Evolutionary conservation across 1,284 basidiomycete genomes (phyloP).

Genomic region (Austroboletus niveus): DNA sequence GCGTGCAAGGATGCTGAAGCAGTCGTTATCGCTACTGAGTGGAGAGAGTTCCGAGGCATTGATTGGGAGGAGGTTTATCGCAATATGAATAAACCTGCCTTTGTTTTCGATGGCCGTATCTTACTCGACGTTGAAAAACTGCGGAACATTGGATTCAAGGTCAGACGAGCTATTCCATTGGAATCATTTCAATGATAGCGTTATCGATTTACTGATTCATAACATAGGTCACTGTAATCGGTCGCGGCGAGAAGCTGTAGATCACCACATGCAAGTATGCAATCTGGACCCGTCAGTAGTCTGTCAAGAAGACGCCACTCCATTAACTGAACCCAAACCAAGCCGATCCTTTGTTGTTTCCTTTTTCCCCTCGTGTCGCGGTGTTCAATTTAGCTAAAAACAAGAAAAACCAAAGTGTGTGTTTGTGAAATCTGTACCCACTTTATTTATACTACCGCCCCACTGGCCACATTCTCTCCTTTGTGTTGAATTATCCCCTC

Average conservation of each 20-base stretch:
- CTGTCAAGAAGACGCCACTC: conserved; percentile 8
- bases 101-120: conserved; percentile 90
- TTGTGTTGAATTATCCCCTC: neutral
- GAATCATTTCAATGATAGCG: conserved; percentile 4
- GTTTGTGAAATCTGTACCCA: neutral
- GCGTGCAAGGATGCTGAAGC: conserved; percentile 91
- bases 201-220: conserved; percentile 12
- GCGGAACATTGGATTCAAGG: conserved; percentile 90
- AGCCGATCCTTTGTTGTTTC: neutral
- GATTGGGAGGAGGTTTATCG: conserved; percentile 88
- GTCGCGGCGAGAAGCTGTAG: conserved; percentile 35
- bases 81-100: conserved; percentile 94
- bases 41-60: conserved; percentile 93
- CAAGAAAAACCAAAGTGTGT: neutral
- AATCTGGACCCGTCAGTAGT: neutral
- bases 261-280: neutral
- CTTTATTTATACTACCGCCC: too few relatives aligned
- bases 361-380: neutral
- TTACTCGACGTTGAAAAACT: conserved; percentile 82
- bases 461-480: too few relatives aligned
- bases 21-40: conserved; percentile 91
- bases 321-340: conserved; percentile 4
- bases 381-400: conserved; percentile 17
- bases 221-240: conserved; percentile 34
- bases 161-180: conserved; percentile 36